These are phyloP conservation scores for Ustilago hordei DNA, from an alignment of 1,284 basidiomycete genomes.

Conservation along the genomic window DNA sequence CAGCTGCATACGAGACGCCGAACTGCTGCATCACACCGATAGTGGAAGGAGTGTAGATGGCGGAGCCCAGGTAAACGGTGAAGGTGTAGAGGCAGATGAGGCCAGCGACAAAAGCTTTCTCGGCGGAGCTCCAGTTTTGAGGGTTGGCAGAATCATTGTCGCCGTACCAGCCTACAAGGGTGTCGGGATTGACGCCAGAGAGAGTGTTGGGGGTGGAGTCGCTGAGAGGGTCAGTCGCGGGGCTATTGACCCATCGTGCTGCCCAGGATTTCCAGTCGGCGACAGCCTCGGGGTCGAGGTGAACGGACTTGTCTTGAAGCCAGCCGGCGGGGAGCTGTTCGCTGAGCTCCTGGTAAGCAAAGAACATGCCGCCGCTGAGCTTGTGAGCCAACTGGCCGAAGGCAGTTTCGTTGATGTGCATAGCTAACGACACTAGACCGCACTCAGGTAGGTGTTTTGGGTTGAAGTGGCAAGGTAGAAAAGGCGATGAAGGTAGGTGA, in stretches of 20 bases:
- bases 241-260: background rate
- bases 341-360: slow-evolving; percentile 9
- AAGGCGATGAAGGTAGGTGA: background rate
- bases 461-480: background rate
- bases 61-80: slow-evolving; percentile 75
- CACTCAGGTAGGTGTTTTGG: background rate
- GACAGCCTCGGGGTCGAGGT: background rate
- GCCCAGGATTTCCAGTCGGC: background rate
- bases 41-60: slow-evolving; percentile 25
- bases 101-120: slow-evolving; percentile 55
- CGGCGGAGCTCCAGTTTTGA: slow-evolving; percentile 51
- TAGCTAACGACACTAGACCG: background rate
- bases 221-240: background rate
- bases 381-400: slow-evolving; percentile 9
- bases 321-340: slow-evolving; percentile 4
- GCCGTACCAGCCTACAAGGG: slow-evolving; percentile 70
- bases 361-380: slow-evolving; percentile 3
- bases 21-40: slow-evolving; percentile 27
- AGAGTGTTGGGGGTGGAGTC: background rate
- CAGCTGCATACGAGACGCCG: slow-evolving; percentile 70
- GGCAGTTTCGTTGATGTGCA: slow-evolving; percentile 13
- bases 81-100: slow-evolving; percentile 66
- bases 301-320: background rate
- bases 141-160: slow-evolving; percentile 58
- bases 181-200: slow-evolving; percentile 36